Base-by-base conservation (phyloP, 345 rosid species). In the Hibiscus tridactylites region DNA sequence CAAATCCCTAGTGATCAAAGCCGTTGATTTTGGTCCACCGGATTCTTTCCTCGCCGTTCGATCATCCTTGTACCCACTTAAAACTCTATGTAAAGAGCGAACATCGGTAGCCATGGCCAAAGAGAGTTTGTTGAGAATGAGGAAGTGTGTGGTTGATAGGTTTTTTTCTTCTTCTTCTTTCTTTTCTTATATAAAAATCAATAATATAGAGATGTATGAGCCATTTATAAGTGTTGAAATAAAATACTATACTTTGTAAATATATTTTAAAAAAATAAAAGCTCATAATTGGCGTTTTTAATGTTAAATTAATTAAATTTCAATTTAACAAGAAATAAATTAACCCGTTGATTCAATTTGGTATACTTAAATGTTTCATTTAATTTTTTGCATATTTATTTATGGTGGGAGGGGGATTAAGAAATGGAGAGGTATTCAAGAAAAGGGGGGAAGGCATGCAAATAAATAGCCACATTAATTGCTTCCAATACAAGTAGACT, bases 1-100 rank as follows among this genome's bases (percentile, higher is more conserved):
- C 66, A 95, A 79, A 76, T 95, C 99, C 42, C 84, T 84, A 9
- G 97, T 92, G 79, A 84, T 85, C 75, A 83, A 71, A 68, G 82
- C 72, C 75, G 92, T 28, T 2, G 90, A 70, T 69, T 83, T 86
- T 4, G 74, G 71, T 81, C 60, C 71, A 50, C 44, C 26, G 9
- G 71, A 68, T 50, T 52, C 71, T 9, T n/a, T 50, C 28, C 28
- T 58, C 28, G 9, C 61, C 56, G 21, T 68, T 31, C 52, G 28
- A 10, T 50, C 71, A 68, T 52, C 71, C 46, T 52, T 68, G 26
- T 68, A 50, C 1, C 60, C 60, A 42, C 71, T 50, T 9, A 68
- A 52, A 68, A 68, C 28, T 50, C 71, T 50, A 68, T 29, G 46
- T n/a, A 68, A n/a, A n/a, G 71, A 68, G 28, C 46, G n/a, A 29